These are phyloP conservation scores for Russula emetica DNA, from an alignment of 768 basidiomycete species.

Conservation along the genomic window DNA sequence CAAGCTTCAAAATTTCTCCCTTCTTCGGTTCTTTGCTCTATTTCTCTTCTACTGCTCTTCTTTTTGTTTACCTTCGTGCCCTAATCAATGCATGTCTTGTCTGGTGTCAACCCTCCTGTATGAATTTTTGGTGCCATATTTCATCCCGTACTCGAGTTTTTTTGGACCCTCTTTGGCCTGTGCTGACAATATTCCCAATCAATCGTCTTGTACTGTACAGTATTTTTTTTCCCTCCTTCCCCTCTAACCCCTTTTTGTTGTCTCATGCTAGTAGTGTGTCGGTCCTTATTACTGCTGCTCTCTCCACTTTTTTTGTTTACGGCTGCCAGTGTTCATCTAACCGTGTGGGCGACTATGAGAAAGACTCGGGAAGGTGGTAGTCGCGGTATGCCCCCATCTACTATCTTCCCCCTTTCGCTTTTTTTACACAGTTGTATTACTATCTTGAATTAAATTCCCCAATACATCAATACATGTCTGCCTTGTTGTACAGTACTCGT, in stretches of 20 bases:
- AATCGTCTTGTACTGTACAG: conserved; percentile 21
- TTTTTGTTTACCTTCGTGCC: conserved; percentile 2
- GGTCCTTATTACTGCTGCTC: neutral
- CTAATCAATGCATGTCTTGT: conserved; percentile 18
- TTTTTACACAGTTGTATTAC: conserved; percentile 17
- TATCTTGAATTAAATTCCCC: conserved; percentile 10
- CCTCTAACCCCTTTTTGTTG: neutral
- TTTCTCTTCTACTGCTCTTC: conserved; percentile 1
- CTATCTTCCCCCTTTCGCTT: neutral
- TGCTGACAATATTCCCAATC: conserved; percentile 17
- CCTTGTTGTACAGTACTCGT: neutral
- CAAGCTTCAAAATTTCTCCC: neutral
- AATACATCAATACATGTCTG: neutral
- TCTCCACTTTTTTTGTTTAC: neutral
- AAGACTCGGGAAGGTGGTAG: neutral
- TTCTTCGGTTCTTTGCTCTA: neutral
- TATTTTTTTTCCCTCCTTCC: neutral
- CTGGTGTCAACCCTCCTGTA: conserved; percentile 14
- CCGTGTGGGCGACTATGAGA: conserved; percentile 7
- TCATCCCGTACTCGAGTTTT: neutral
- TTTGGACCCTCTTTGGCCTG: conserved; percentile 10
- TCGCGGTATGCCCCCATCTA: conserved; percentile 15
- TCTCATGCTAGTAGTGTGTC: neutral
- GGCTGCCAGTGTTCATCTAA: conserved; percentile 3
- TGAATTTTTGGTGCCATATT: conserved; percentile 15